A percentile compares a stretch with the other conserved stretches of the same genome.
Evolutionary conservation across 1,139 yeast genomes (phyloP).

Genomic region (Blastobotrys serpentis): DNA sequence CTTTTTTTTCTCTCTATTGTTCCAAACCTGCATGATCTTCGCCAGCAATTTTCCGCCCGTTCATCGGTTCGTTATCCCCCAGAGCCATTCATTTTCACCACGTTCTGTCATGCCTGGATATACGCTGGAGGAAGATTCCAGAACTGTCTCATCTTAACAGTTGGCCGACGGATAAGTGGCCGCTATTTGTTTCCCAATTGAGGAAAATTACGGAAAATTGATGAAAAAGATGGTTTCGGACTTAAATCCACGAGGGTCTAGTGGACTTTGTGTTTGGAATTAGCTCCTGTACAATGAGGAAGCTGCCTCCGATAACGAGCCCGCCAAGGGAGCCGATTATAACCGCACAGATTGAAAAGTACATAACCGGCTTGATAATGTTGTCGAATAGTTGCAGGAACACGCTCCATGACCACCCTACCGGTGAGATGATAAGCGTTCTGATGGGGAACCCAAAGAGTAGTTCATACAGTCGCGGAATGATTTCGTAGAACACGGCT

Average conservation of each 20-base stretch:
- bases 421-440: conserved; percentile 16
- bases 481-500: background rate
- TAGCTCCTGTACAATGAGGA: conserved; percentile 25
- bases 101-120: background rate
- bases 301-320: conserved; percentile 26
- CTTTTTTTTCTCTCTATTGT: too few species aligned
- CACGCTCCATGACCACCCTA: conserved; percentile 21
- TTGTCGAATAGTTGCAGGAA: conserved; percentile 24
- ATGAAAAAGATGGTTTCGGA: background rate
- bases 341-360: conserved; percentile 27
- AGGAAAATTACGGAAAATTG: too few species aligned
- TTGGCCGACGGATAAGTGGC: too few species aligned
- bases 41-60: too few species aligned
- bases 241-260: background rate
- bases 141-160: too few species aligned
- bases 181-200: too few species aligned
- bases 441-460: background rate
- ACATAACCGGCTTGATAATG: conserved; percentile 27
- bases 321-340: conserved; percentile 28
- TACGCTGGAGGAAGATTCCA: background rate
- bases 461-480: background rate
- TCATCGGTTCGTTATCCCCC: too few species aligned
- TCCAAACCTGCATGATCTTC: background rate
- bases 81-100: background rate
- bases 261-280: conserved; percentile 20